Evolutionary conservation across 2,329 filamentous ascomycete genomes (phyloP), one percentile per base, ranked within the genome.

Genomic region (Zasmidium citrigriseum): DNA sequence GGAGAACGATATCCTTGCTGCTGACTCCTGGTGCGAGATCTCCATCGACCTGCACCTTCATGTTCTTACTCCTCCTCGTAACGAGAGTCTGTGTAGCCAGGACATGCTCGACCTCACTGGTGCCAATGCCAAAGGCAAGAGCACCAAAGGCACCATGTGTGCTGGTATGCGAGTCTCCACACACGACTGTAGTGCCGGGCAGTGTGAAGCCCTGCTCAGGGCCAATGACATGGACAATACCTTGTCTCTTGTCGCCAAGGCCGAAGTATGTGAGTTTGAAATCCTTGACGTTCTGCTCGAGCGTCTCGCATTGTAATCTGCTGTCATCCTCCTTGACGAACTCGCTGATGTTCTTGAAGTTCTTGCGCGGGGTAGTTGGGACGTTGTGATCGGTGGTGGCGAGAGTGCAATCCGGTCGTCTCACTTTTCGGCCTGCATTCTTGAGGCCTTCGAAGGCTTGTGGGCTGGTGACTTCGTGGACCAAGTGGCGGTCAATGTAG

Each of bases 151-250:
- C 95, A 70, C 95, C 95, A 78, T 99, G 95, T 63, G 95, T 99
- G 23, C 93, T 97, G 48, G 95, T 99, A 76, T 99, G 95, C 72
- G 90, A 96, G 83, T 99, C 95, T 76, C 95, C 95, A 73, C 95
- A 98, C 65, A 98, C 95, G 38, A 98, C 90, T 2, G 95, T 99
- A 55, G 95, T 98, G 67, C 91, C 95, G 45, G 95, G 95, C 38
- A 98, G 88, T 57, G 95, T 99, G 82, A 99, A 99, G 67, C 95
- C 95, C 78, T 99, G 95, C 82, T 99, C 95, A 44, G 95, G 95
- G 34, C 95, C 95, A 69, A 99, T 98, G 70, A 99, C 91, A 79
- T 99, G 95, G 58, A 98, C 95, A 70, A 99, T 99, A 66, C 95
- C 95, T 79, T 99, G 95, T 65, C 95, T 88, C 83, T 95, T 96